Conservation (phyloP, 768 basidiomycete species). For the Pisolithus sp. region DNA sequence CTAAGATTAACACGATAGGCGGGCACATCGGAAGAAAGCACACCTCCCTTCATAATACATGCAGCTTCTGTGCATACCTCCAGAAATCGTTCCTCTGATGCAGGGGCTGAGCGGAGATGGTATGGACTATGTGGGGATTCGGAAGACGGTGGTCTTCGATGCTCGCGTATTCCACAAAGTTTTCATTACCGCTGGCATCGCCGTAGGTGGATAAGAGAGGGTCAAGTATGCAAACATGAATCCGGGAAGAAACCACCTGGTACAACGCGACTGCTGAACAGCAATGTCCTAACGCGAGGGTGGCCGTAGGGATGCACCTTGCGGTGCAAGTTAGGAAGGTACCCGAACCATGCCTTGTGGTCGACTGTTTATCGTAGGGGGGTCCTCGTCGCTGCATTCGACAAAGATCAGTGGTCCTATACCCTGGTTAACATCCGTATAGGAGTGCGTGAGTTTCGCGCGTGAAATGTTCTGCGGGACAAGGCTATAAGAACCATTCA, state of each 20-base stretch:
- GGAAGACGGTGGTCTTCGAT: constrained; percentile 1
- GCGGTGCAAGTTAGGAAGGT: constrained; percentile 12
- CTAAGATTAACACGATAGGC: constrained; percentile 5
- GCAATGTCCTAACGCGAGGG: constrained; percentile 20
- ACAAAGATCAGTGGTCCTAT: not conserved
- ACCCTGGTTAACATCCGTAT: not conserved
- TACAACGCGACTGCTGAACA: constrained; percentile 15
- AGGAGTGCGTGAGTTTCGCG: not conserved
- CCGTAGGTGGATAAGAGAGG: constrained; percentile 19
- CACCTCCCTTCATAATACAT: constrained; percentile 4
- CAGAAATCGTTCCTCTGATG: not conserved
- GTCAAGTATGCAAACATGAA: constrained; percentile 6
- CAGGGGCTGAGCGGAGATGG: not conserved
- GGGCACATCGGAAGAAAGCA: constrained; percentile 5
- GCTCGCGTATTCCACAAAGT: constrained; percentile 5
- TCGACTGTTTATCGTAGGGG: constrained; percentile 6
- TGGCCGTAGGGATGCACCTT: constrained; percentile 25
- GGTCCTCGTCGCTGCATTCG: not conserved
- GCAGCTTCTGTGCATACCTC: not conserved
- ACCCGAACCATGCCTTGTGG: constrained; percentile 9
- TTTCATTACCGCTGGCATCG: constrained; percentile 29
- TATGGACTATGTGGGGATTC: not conserved
- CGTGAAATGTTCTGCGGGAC: constrained; percentile 11
- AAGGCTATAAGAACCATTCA: constrained; percentile 14
- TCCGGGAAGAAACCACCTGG: constrained; percentile 13